These are phyloP conservation scores for Mortierella sp. DNA, from an alignment of 371 early-diverging fungal species.

Conservation along the genomic window DNA sequence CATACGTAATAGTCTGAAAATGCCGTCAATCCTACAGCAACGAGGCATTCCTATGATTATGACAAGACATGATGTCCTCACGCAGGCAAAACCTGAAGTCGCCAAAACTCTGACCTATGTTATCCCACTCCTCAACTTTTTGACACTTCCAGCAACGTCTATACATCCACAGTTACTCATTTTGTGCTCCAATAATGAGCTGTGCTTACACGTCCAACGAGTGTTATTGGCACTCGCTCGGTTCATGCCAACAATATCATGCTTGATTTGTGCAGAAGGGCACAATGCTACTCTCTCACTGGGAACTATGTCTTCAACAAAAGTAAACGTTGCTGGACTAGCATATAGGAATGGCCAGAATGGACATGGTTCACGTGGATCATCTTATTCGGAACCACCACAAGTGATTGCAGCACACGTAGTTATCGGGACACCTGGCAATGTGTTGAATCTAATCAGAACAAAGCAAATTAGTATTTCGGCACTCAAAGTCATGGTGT, in stretches of 20 bases:
- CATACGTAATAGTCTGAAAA: slow-evolving; percentile 25
- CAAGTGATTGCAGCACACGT: slow-evolving; percentile 52
- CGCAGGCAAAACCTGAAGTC: slow-evolving; percentile 52
- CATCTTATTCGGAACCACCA: background rate
- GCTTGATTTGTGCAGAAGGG: slow-evolving; percentile 52
- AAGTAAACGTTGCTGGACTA: slow-evolving; percentile 30
- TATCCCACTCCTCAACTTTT: slow-evolving; percentile 42
- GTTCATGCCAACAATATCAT: slow-evolving; percentile 56
- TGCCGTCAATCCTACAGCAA: slow-evolving; percentile 52
- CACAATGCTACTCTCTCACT: slow-evolving; percentile 42
- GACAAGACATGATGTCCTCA: slow-evolving; percentile 47
- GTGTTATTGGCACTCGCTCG: slow-evolving; percentile 48
- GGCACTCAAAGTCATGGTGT: slow-evolving; percentile 45
- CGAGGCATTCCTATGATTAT: slow-evolving; percentile 57
- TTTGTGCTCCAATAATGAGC: slow-evolving; percentile 51
- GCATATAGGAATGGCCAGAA: slow-evolving; percentile 9
- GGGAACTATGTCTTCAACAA: slow-evolving; percentile 49
- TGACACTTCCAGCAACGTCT: slow-evolving; percentile 51
- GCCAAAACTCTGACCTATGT: slow-evolving; percentile 53
- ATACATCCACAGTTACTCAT: slow-evolving; percentile 53
- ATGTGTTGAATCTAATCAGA: slow-evolving; percentile 35
- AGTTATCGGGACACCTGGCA: slow-evolving; percentile 50
- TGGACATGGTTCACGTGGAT: slow-evolving; percentile 10
- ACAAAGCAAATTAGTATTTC: slow-evolving; percentile 40
- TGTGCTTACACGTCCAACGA: slow-evolving; percentile 51